These are phyloP conservation scores for Globisporangium rhizosaccharum DNA, from an alignment of 352 stramenopile genomes.

Conservation along the genomic window DNA sequence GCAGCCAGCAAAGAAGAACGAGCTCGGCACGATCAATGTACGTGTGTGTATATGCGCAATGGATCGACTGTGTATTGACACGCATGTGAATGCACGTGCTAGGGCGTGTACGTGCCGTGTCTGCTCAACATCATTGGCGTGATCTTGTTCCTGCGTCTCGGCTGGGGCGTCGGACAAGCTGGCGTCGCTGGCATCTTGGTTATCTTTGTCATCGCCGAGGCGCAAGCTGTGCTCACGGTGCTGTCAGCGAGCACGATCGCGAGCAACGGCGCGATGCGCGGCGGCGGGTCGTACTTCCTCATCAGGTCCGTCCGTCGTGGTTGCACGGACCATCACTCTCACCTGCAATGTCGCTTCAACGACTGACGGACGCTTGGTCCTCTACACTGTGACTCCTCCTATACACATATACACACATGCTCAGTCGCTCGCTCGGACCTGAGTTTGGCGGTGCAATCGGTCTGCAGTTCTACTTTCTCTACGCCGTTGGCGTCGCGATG, in stretches of 20 bases:
- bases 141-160: slow-evolving; percentile 85
- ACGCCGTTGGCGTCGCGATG: slow-evolving; percentile 63
- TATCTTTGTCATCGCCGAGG: slow-evolving; percentile 65
- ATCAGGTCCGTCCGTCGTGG: slow-evolving; percentile 22
- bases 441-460: slow-evolving; percentile 88
- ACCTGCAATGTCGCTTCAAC: background rate
- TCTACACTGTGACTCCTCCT: no score
- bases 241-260: slow-evolving; percentile 79
- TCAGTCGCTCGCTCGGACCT: slow-evolving; percentile 59
- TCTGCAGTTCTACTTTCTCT: slow-evolving; percentile 87
- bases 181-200: slow-evolving; percentile 65
- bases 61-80: no score
- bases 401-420: no score
- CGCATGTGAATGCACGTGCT: background rate
- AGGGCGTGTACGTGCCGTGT: slow-evolving; percentile 85
- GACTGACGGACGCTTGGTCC: background rate
- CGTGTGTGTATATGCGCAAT: background rate
- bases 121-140: slow-evolving; percentile 90
- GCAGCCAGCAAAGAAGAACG: slow-evolving; percentile 18
- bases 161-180: slow-evolving; percentile 81
- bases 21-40: slow-evolving; percentile 38
- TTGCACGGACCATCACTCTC: background rate
- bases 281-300: slow-evolving; percentile 57
- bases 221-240: slow-evolving; percentile 67
- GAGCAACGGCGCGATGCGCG: slow-evolving; percentile 82